Percentiles rank a stretch among this genome's conserved stretches.
These are phyloP conservation scores for Aspergillus unguis DNA, from an alignment of 2,329 filamentous ascomycete species.

Conservation along the genomic window DNA sequence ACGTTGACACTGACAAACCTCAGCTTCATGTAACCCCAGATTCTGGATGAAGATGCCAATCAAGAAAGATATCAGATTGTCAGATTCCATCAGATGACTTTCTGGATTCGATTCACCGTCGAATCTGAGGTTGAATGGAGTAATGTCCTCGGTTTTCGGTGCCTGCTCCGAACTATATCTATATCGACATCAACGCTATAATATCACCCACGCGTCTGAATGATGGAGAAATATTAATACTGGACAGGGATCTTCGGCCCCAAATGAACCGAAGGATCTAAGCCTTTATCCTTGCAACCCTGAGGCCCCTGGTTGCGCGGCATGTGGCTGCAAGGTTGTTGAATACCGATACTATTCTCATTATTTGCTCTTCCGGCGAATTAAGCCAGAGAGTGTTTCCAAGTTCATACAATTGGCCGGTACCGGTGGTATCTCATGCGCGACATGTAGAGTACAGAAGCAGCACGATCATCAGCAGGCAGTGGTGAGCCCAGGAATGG, in stretches of 20 bases:
- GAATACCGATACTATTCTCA: neutral
- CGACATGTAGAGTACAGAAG: slow-evolving; percentile 9
- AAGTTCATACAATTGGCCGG: neutral
- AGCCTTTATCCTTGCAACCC: slow-evolving; percentile 9
- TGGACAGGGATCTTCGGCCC: neutral
- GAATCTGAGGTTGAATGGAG: no score
- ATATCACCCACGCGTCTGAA: neutral
- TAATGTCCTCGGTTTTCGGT: neutral
- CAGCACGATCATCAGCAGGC: slow-evolving; percentile 8
- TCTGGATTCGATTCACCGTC: no score
- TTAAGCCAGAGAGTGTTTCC: no score
- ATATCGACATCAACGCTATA: no score
- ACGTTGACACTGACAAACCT: neutral
- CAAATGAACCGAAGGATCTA: slow-evolving; percentile 12
- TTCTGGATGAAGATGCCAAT: neutral
- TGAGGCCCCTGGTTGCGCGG: neutral
- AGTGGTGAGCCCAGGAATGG: slow-evolving; percentile 1
- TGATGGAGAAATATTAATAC: neutral
- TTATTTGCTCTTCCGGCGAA: no score
- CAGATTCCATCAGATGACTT: slow-evolving; percentile 8
- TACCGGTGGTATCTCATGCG: slow-evolving; percentile 8
- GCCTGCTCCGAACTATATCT: neutral
- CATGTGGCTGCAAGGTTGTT: slow-evolving; percentile 15
- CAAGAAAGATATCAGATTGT: neutral
- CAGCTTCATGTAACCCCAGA: slow-evolving; percentile 7